phyloP scores from a whole-genome alignment of 208 protist genomes.

The Leishmania mexicana region DNA sequence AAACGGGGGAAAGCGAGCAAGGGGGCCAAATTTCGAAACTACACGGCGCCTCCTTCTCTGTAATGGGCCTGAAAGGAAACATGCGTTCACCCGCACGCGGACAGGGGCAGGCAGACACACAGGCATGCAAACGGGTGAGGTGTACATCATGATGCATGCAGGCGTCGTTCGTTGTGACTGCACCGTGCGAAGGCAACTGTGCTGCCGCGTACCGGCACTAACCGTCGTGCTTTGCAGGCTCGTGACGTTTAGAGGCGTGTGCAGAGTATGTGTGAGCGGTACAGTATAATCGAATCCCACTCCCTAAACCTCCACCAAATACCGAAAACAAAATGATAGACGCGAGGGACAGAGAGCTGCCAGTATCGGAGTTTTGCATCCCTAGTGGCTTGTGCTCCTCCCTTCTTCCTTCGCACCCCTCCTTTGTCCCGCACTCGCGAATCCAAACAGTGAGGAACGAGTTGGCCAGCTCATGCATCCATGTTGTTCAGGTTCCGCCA shows the following conservation, averaged over 20 bases:
- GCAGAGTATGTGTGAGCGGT: neutral
- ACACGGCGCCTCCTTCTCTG: neutral
- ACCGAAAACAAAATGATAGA: neutral
- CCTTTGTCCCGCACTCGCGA: neutral
- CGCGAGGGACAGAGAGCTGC: neutral
- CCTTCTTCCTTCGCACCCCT: neutral
- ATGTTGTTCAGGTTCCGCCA: neutral
- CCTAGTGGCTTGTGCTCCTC: neutral
- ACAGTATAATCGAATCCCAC: neutral
- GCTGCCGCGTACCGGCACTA: neutral
- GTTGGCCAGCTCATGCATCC: neutral
- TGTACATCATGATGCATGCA: neutral
- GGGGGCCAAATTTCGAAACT: neutral
- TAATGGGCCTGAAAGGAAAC: neutral
- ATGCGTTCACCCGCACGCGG: neutral
- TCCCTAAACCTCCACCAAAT: neutral
- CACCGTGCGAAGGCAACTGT: neutral
- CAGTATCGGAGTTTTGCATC: neutral
- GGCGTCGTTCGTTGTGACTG: neutral
- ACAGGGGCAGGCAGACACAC: neutral
- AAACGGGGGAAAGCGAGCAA: neutral
- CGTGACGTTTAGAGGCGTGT: neutral
- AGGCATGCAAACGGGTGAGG: neutral
- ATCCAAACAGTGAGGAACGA: neutral
- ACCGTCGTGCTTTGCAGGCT: neutral